Base-by-base conservation (phyloP, 1,139 yeast genomes). In the Blastobotrys illinoisensis region DNA sequence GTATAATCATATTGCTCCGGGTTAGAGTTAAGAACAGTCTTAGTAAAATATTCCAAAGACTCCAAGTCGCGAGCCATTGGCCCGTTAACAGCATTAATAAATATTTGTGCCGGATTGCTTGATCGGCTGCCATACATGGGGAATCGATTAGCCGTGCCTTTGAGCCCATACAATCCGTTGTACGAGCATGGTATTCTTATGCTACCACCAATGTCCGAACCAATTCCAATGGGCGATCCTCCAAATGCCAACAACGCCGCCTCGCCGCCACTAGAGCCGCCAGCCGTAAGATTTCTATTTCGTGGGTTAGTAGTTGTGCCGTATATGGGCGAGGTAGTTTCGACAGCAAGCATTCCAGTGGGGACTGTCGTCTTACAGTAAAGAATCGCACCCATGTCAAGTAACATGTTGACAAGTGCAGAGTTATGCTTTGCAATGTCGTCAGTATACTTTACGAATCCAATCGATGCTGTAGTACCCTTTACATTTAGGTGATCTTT, bases 191-290 rank as follows among this genome's bases (percentile, higher is more conserved):
- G 87, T 48, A 75, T 74, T 50, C 87, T 71, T 50, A 83, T 80
- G 44, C 79, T 74, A 3, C 87, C 87, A 14, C 86, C 87, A 60
- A 83, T 80, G 64, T 83, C 87, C 9, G 85, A 78, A 2, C 86
- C 85, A 47, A 81, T 67, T 0, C 85, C 86, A 36, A 80, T 58
- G 6, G 74, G 67, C 0, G 81, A 71, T 5, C 80, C 85, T 44
- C 73, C 73, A 19, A 77, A 66, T 1, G 77, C 81, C 36, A 80
- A 63, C 24, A 81, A 65, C 0, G 85, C 78, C 11, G 81, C 85
- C 63, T 80, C 86, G 46, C 87, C 87, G 9, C 86, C 86, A 13
- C 82, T 76, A 3, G 82, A 77, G 1, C 87, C 87, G 24, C 86
- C 86, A n/a, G 79, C 67, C 1, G 80, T 68, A 46, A 79, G 67